Conservation (phyloP, 345 rosid genomes). For the Mallotus nudiflorus region DNA sequence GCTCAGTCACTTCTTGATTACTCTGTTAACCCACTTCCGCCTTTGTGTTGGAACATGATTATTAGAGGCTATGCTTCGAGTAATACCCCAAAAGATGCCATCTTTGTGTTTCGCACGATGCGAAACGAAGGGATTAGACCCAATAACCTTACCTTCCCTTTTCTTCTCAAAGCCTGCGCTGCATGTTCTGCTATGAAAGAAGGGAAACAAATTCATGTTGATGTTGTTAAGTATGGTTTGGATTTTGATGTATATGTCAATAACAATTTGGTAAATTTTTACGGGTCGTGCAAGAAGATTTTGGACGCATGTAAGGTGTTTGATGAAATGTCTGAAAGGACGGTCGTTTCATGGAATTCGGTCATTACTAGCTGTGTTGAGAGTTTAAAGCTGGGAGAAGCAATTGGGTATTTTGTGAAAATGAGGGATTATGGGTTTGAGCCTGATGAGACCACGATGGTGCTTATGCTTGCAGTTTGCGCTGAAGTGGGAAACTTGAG, state of each 20-base stretch:
- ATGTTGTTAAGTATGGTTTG: slow-evolving; percentile 61
- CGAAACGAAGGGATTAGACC: slow-evolving; percentile 55
- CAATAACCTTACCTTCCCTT: slow-evolving; percentile 71
- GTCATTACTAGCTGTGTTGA: slow-evolving; percentile 61
- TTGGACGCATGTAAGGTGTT: slow-evolving; percentile 59
- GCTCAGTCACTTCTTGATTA: slow-evolving; percentile 47
- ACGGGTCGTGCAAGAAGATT: slow-evolving; percentile 65
- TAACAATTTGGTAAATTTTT: slow-evolving; percentile 63
- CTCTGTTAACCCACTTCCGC: slow-evolving; percentile 42
- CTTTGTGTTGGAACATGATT: slow-evolving; percentile 64
- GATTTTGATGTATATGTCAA: slow-evolving; percentile 60
- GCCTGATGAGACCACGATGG: slow-evolving; percentile 78
- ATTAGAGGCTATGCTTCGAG: slow-evolving; percentile 62
- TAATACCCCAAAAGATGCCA: slow-evolving; percentile 50
- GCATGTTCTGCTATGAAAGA: slow-evolving; percentile 43
- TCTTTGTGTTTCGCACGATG: slow-evolving; percentile 55
- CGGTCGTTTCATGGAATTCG: slow-evolving; percentile 77
- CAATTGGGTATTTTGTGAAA: slow-evolving; percentile 46
- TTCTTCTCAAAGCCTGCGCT: slow-evolving; percentile 66
- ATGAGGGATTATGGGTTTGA: slow-evolving; percentile 50
- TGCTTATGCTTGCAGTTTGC: slow-evolving; percentile 59
- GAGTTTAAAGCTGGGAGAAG: slow-evolving; percentile 39
- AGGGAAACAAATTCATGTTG: slow-evolving; percentile 69
- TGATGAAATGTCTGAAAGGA: slow-evolving; percentile 65
- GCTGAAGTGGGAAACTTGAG: slow-evolving; percentile 58